Conservation (phyloP, 1,284 basidiomycete genomes). For the Agroathelia rolfsii region DNA sequence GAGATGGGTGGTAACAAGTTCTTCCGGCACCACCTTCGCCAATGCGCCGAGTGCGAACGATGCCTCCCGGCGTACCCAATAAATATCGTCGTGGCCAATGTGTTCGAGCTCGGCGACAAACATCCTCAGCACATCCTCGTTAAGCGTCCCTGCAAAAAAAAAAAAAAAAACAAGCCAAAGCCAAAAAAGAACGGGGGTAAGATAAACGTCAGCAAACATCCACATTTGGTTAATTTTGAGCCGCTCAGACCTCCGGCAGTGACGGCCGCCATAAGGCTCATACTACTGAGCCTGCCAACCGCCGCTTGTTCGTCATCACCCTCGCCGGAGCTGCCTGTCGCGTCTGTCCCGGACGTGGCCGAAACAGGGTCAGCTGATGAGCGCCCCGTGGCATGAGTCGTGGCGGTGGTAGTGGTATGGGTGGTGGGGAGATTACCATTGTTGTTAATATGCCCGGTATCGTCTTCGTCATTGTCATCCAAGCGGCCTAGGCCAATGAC, state of each 20-base stretch:
- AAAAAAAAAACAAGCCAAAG: no score
- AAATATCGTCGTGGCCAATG: slow-evolving; percentile 69
- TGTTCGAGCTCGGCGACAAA: slow-evolving; percentile 81
- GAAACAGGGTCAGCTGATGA: slow-evolving; percentile 1
- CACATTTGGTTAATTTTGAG: no score
- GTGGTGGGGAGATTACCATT: slow-evolving; percentile 16
- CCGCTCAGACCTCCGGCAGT: slow-evolving; percentile 71
- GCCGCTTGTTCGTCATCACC: slow-evolving; percentile 55
- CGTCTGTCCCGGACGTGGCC: no score
- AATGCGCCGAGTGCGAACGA: slow-evolving; percentile 84
- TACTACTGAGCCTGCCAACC: slow-evolving; percentile 82
- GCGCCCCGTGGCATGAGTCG: no score
- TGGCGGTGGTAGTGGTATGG: not conserved
- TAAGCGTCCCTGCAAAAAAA: slow-evolving; percentile 40
- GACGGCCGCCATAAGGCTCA: slow-evolving; percentile 87
- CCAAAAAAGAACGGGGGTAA: no score
- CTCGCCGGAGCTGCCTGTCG: slow-evolving; percentile 5
- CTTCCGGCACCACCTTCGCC: slow-evolving; percentile 74
- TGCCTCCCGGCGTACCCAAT: slow-evolving; percentile 84
- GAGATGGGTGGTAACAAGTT: slow-evolving; percentile 53
- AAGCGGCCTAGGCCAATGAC: slow-evolving; percentile 82
- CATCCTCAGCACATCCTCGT: slow-evolving; percentile 47
- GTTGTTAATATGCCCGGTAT: slow-evolving; percentile 13
- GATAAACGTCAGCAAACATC: no score
- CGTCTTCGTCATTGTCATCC: slow-evolving; percentile 37